Evolutionary conservation across 2,329 filamentous ascomycete species (phyloP), one percentile per base, ranked within the genome.

Genomic region (Microcyclospora pomicola): DNA sequence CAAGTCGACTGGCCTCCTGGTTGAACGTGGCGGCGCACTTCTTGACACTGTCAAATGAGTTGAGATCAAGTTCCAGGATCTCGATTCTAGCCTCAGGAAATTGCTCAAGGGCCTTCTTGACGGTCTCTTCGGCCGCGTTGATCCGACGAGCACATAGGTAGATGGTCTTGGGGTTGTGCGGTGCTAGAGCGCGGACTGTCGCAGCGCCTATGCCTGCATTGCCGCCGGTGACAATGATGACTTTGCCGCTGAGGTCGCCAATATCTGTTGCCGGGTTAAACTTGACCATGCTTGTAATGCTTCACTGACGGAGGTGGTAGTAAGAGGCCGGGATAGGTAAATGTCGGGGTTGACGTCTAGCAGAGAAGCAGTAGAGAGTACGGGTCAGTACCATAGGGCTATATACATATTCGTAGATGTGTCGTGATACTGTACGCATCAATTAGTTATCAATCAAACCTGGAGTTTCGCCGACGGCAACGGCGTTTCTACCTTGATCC

Each of bases 171-270:
- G 66, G 66, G 5, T 58, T 55, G 47, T 68, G 65, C 5, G 55
- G 50, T 24, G 62, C 56, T 14, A 68, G 59, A 35, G 62, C 59
- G 24, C 54, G 49, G 27, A 68, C 51, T 13, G 63, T 61, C 48
- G 65, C 60, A 41, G 63, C 63, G 34, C 67, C 67, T 9, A 70
- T 52, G 9, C 67, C 67, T 10, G 56, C 50, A 39, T 66, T 70
- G 40, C 64, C 59, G 36, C 63, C 62, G 12, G 63, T 65, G 1
- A 65, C 58, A 2, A 66, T 43, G n/a, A 62, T 60, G 16, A 65
- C 59, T 48, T 64, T 63, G 35, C 57, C 62, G 6, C 50, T 49
- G 5, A 66, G 56, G 33, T 56, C 49, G 5, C 62, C 60, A 33
- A 67, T 64, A 41, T 64, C 57, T 13, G 42, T 52, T 7, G 49